Evolutionary conservation across 1,284 basidiomycete species (phyloP), one percentile per base, ranked within the genome.

Genomic region (Apiotrichum domesticum): DNA sequence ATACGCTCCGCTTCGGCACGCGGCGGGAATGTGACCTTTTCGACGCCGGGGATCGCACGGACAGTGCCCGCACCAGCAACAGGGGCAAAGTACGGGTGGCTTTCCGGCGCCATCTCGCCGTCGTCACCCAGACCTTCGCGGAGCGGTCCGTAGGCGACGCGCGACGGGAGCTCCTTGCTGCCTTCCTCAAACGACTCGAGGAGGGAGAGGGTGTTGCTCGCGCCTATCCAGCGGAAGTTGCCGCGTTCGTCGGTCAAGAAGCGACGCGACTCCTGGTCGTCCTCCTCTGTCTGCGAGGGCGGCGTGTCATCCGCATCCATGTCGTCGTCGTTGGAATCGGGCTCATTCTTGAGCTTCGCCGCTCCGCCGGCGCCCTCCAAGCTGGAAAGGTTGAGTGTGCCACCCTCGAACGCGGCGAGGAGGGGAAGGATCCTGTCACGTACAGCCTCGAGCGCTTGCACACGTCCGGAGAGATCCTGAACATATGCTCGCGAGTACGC

Each of bases 181-280:
- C 43, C 51, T 40, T 54, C 48, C 10, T 54, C 84, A 78, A 93
- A 92, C 4, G 87, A 89, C 70, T 92, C 88, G 54, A 93, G 89
- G 63, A 93, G 82, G 8, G 89, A 88, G 84, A 93, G 87, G 10
- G 90, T 90, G 33, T 88, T 91, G 8, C 89, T 91, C 48, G 88
- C 87, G 37, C 90, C 90, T 66, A 93, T 92, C 90, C 90, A 93
- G 60, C 90, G 84, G 79, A 88, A 85, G 74, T 91, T 89, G 29
- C 90, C 90, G 65, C 90, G 85, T 72, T 92, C 90, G 67, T 93
- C 59, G 8, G 56, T 52, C 32, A 55, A 44, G 54, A 56, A 61
- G 48, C 59, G 56, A 13, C 54, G 44, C 14, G 43, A 43, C 51
- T 80, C 78, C 48, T 63, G 63, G 41, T 68, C 71, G 33, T 61